phyloP scores from a whole-genome alignment of 164 flowering plant genomes.

The Aristolochia fimbriata region DNA sequence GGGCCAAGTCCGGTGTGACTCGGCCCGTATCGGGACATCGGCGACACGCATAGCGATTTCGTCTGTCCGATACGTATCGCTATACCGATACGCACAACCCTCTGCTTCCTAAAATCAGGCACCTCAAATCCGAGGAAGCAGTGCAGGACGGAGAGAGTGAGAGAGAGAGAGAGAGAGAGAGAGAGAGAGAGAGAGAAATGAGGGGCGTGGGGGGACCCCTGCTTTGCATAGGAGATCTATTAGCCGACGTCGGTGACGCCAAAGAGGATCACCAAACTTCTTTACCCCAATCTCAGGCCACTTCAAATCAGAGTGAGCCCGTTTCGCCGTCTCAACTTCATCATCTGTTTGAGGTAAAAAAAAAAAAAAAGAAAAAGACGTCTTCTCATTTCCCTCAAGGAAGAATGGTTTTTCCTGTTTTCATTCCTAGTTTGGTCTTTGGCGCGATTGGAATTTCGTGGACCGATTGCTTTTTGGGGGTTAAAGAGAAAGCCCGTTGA shows the following conservation, averaged over 20 bases:
- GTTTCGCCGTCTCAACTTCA: conserved; percentile 34
- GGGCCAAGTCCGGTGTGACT: too few species aligned
- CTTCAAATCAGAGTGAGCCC: conserved; percentile 1
- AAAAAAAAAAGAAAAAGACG: not conserved
- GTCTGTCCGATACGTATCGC: too few species aligned
- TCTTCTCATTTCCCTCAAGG: not conserved
- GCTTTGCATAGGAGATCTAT: conserved; percentile 71
- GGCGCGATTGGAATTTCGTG: not conserved
- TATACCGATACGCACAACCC: too few species aligned
- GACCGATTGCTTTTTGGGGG: too few species aligned
- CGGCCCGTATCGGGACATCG: too few species aligned
- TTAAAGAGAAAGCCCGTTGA: too few species aligned
- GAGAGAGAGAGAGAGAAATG: too few species aligned
- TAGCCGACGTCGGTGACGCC: conserved; percentile 43
- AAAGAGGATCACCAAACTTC: conserved; percentile 9
- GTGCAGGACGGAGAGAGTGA: too few species aligned
- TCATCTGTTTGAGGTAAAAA: conserved; percentile 48
- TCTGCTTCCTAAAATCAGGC: too few species aligned
- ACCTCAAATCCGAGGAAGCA: too few species aligned
- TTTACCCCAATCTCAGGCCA: conserved; percentile 4
- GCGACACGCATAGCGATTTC: too few species aligned
- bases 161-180: too few species aligned
- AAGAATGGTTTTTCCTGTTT: not conserved
- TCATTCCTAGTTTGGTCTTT: not conserved
- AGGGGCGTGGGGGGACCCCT: conserved; percentile 81